Evolutionary conservation across 768 basidiomycete genomes (phyloP), one percentile per base, ranked within the genome.

Genomic region (Grammothele lineata): DNA sequence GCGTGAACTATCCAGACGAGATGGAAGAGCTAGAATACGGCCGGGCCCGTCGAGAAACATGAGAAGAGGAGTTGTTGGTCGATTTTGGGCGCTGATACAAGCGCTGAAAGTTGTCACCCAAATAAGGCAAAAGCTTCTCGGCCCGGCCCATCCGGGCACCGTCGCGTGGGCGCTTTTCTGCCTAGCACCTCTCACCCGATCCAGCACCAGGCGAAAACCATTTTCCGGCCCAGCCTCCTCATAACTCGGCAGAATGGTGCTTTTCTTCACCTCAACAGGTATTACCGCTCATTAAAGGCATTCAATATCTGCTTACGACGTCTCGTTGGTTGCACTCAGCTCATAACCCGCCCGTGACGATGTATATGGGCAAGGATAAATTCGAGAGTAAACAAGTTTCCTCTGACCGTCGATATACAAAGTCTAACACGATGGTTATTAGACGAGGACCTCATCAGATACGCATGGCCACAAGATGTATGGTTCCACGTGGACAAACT

Each of bases 401-500:
- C 8, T 32, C 30, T 32, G 9, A 8, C 15, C 30, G 8, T 15
- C 30, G 9, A 9, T 32, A 9, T 15, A 15, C 30, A 9, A 9
- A 32, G 30, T 32, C n/a, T 32, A 15, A 32, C 30, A 32, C 15
- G 30, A 8, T 15, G 30, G 9, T 15, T 32, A 8, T 32, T 48
- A 98, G 95, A 99, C 70, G 95, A 98, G 65, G 93, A 96, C 40
- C 70, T 98, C 40, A 92, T 98, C 58, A 88, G 82, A 66, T 96
- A 92, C 58, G 93, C 87, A 6, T 87, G 85, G 85, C 85, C 87
- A 7, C 81, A 86, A 64, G 89, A 92, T 51, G 69, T 91, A 43
- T 91, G 89, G 91, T 96, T 98, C 55, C 96, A 98, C 66, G 96
- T 99, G 51, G 96, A 98, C 73, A 95, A 94, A 64, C 81, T 98